These are phyloP conservation scores for Eucalyptus tenuipes DNA, from an alignment of 345 rosid genomes.

Conservation along the genomic window DNA sequence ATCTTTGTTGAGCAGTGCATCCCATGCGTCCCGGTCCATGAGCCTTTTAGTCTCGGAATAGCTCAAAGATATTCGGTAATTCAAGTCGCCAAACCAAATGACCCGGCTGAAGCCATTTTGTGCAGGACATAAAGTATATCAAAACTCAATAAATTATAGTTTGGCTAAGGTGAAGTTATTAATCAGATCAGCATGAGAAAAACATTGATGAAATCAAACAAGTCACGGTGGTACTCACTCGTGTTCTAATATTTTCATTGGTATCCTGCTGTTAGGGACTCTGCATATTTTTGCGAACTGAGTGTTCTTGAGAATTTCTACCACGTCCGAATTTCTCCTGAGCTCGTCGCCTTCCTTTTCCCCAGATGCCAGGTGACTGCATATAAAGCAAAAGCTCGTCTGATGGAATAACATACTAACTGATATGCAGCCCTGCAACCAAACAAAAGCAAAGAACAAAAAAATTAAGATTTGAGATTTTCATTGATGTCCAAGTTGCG, in stretches of 20 bases:
- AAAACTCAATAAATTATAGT: background rate
- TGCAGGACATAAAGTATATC: background rate
- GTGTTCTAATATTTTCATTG: slow-evolving; percentile 60
- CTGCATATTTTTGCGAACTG: slow-evolving; percentile 62
- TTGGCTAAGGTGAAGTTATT: background rate
- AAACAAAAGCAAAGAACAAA: background rate
- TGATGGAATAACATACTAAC: slow-evolving; percentile 77
- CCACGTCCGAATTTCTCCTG: slow-evolving; percentile 72
- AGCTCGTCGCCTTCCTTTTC: slow-evolving; percentile 94
- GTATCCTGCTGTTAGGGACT: slow-evolving; percentile 34
- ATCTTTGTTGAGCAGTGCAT: slow-evolving; percentile 65
- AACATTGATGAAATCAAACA: background rate
- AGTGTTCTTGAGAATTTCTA: slow-evolving; percentile 78
- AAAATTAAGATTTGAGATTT: background rate
- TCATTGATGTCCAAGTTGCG: background rate
- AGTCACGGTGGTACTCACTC: slow-evolving; percentile 36
- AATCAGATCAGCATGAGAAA: background rate
- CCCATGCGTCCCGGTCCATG: slow-evolving; percentile 46
- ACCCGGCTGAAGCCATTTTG: slow-evolving; percentile 38
- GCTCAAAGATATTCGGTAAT: slow-evolving; percentile 83
- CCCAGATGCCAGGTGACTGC: slow-evolving; percentile 95
- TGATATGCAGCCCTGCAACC: slow-evolving; percentile 81
- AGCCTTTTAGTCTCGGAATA: slow-evolving; percentile 65
- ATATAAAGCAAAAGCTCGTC: slow-evolving; percentile 80
- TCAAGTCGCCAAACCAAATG: slow-evolving; percentile 91